Conservation (phyloP, 345 rosid species). For the Melaleuca alternifolia region DNA sequence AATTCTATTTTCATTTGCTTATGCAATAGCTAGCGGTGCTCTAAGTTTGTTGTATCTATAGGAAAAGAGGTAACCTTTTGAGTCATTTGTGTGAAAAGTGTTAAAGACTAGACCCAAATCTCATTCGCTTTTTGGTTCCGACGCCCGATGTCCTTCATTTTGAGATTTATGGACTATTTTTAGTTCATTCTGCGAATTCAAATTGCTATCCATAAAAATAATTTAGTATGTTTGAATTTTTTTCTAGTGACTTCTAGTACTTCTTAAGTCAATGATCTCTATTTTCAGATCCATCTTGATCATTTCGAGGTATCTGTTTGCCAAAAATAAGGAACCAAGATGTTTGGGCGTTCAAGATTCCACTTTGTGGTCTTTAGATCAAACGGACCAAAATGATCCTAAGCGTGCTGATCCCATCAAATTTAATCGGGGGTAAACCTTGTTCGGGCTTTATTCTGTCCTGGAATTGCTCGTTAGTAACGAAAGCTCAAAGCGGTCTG, state of each 20-base stretch:
- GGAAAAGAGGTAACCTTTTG: no score
- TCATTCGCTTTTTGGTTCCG: no score
- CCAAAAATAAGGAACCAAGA: background rate
- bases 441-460: background rate
- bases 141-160: no score
- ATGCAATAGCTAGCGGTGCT: no score
- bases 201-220: no score
- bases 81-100: no score
- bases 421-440: background rate
- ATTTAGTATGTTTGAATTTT: background rate
- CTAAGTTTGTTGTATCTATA: no score
- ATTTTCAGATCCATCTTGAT: rapidly evolving
- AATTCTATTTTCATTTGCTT: no score
- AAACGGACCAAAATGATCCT: background rate
- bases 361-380: no score
- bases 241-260: background rate
- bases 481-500: background rate
- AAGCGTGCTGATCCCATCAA: background rate
- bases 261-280: background rate
- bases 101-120: no score
- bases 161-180: no score
- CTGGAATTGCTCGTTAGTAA: background rate
- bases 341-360: background rate
- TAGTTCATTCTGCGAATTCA: no score
- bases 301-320: rapidly evolving